Evolutionary conservation across 2,329 filamentous ascomycete genomes (phyloP).

Genomic region (Dactylellina sp.): DNA sequence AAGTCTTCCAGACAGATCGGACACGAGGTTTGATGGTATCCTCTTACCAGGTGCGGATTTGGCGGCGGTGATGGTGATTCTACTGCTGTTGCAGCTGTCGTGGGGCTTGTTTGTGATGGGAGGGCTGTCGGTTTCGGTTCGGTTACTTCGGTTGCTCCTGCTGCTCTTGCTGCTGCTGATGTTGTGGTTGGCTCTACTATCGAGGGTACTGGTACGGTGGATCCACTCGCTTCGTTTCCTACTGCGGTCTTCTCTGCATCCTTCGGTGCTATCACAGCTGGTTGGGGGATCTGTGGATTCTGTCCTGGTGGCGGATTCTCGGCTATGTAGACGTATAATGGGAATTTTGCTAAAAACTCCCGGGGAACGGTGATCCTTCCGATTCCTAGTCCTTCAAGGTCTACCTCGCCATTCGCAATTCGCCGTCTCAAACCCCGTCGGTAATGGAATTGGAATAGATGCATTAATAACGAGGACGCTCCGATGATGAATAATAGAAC

Average conservation of each 20-base stretch:
- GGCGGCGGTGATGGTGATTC: not conserved
- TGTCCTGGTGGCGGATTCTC: conserved; percentile 58
- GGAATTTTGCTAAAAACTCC: conserved; percentile 77
- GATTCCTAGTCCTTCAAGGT: conserved; percentile 86
- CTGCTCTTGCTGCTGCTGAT: not conserved
- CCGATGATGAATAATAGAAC: conserved; percentile 77
- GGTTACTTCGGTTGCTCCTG: conserved; percentile 15
- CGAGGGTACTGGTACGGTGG: no score
- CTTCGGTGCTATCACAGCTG: conserved; percentile 31
- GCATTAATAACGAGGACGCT: conserved; percentile 78
- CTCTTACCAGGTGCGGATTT: conserved; percentile 14
- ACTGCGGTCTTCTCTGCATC: conserved; percentile 57
- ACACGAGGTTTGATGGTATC: conserved; percentile 80
- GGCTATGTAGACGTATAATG: conserved; percentile 79
- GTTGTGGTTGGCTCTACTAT: not conserved
- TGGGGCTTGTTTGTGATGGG: conserved; percentile 3
- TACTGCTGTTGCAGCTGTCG: no score
- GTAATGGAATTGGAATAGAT: conserved; percentile 78
- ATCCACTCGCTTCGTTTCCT: conserved; percentile 18
- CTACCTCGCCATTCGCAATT: conserved; percentile 81
- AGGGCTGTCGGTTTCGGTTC: conserved; percentile 18
- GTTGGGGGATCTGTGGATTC: conserved; percentile 17
- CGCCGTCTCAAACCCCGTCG: conserved; percentile 76
- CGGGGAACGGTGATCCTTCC: conserved; percentile 82
- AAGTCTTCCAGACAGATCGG: conserved; percentile 92